phyloP scores from a whole-genome alignment of 2,329 filamentous ascomycete genomes.

The Cephalotrichum gorgonifer region DNA sequence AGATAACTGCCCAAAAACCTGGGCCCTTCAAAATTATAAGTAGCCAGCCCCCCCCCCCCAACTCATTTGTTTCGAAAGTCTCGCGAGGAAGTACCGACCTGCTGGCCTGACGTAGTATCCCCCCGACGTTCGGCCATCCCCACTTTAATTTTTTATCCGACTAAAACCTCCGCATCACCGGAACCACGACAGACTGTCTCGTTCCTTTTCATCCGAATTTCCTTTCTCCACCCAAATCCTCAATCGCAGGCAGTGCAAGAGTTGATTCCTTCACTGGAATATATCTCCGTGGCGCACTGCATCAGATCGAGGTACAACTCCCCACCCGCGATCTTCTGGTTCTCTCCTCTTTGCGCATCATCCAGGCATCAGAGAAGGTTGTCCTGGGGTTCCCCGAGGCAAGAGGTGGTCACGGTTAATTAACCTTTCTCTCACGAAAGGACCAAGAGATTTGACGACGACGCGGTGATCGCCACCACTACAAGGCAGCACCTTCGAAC shows the following conservation, averaged over 20 bases:
- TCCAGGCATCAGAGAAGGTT: background rate
- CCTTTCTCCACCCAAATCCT: background rate
- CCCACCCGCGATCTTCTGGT: background rate
- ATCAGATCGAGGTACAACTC: constrained; percentile 1
- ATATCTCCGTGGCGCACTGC: constrained; percentile 1
- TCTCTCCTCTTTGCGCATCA: constrained; percentile 1
- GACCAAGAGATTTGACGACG: constrained; percentile 1
- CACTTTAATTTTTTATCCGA: constrained; percentile 21
- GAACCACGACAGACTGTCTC: background rate
- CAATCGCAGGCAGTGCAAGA: constrained; percentile 12
- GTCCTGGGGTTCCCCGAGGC: background rate
- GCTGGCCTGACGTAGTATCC: constrained; percentile 40
- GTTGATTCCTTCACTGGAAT: constrained; percentile 6
- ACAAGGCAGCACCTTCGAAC: constrained; percentile 4
- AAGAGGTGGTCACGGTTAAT: background rate
- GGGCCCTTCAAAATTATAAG: constrained; percentile 42
- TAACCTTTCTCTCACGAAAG: background rate
- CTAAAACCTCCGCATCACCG: constrained; percentile 4
- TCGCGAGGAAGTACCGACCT: constrained; percentile 46
- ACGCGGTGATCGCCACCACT: constrained; percentile 3
- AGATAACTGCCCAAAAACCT: constrained; percentile 26
- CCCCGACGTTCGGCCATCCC: constrained; percentile 31
- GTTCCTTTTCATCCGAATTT: background rate
- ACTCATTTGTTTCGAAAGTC: constrained; percentile 32
- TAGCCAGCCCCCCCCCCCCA: constrained; percentile 41